These are phyloP conservation scores for Chalciporus piperatus DNA, from an alignment of 768 basidiomycete species.

Conservation along the genomic window DNA sequence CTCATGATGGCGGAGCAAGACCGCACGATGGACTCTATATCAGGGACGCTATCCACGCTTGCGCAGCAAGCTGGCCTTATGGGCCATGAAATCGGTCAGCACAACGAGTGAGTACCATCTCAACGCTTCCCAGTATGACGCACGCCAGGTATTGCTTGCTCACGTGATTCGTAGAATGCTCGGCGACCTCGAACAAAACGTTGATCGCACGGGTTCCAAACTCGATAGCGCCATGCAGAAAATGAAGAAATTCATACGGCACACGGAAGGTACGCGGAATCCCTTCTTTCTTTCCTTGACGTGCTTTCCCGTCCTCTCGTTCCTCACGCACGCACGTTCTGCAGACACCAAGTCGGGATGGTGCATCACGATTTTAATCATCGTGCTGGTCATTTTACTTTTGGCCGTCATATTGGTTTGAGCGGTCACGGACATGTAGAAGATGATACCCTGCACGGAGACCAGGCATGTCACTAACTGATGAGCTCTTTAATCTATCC, in stretches of 20 bases:
- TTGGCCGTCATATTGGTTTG: conserved; percentile 77
- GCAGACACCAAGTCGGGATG: conserved; percentile 85
- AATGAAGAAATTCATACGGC: conserved; percentile 77
- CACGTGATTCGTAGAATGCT: conserved; percentile 57
- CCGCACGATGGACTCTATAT: conserved; percentile 80
- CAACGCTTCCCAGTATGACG: conserved; percentile 1
- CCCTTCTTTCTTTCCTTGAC: background rate
- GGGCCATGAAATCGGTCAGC: conserved; percentile 88
- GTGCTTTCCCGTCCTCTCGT: conserved; percentile 4
- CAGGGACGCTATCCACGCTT: conserved; percentile 80
- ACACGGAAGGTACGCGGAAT: conserved; percentile 65
- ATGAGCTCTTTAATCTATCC: background rate
- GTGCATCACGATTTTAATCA: conserved; percentile 83
- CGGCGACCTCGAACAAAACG: conserved; percentile 70
- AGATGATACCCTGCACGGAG: conserved; percentile 9
- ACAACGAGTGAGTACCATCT: conserved; percentile 71
- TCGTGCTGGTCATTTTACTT: conserved; percentile 74
- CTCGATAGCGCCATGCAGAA: conserved; percentile 62
- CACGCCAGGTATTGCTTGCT: background rate
- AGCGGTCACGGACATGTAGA: conserved; percentile 6
- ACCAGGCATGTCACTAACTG: background rate
- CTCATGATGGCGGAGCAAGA: conserved; percentile 90
- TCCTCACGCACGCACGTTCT: background rate
- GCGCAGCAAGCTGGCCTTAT: conserved; percentile 92
- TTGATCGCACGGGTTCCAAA: conserved; percentile 66